Conservation (phyloP, 1,284 basidiomycete genomes). For the Trichosporon coremiiforme region DNA sequence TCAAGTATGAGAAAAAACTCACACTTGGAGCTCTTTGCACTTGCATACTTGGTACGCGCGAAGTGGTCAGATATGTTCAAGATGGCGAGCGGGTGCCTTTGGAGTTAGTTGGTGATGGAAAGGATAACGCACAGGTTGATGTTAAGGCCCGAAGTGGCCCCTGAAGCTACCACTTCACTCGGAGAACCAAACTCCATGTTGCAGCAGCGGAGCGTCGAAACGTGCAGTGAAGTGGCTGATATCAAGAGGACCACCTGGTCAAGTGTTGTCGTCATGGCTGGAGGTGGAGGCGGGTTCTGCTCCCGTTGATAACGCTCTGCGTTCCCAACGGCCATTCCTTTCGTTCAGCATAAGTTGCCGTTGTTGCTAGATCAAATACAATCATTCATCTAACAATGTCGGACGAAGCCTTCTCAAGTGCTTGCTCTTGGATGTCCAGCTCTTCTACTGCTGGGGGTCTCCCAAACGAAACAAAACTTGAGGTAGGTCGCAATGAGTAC, state of each 20-base stretch:
- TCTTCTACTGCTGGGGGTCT: constrained; percentile 40
- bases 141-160: constrained; percentile 45
- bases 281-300: not conserved
- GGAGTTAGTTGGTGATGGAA: constrained; percentile 20
- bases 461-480: constrained; percentile 47
- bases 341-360: no score
- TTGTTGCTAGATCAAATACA: no score
- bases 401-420: constrained; percentile 38
- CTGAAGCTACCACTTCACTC: constrained; percentile 24
- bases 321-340: no score
- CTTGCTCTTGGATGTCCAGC: constrained; percentile 43
- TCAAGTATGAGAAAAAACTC: not conserved
- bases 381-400: no score
- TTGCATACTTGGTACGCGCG: constrained; percentile 65
- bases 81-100: constrained; percentile 90
- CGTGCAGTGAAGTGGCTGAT: no score
- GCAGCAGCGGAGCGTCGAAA: not conserved
- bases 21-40: constrained; percentile 16
- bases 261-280: no score
- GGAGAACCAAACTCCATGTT: constrained; percentile 6
- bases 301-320: constrained; percentile 12
- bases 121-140: constrained; percentile 47
- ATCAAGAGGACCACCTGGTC: no score
- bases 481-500: constrained; percentile 34
- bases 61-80: constrained; percentile 95